phyloP scores from a whole-genome alignment of 2,329 filamentous ascomycete species.

The Penicillium sclerotigenum region DNA sequence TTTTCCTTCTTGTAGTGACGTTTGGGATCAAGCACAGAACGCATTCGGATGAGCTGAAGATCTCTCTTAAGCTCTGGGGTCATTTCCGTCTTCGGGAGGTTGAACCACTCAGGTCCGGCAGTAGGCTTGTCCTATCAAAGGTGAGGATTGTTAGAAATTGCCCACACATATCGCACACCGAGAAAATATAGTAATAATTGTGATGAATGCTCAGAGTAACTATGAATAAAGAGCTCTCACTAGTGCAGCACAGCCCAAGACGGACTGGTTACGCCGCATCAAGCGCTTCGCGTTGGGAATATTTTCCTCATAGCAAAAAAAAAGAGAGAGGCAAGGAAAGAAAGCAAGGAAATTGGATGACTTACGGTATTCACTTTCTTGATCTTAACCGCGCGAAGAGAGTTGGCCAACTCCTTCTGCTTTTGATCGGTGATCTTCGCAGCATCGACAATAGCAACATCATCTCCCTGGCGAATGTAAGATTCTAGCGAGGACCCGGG shows the following conservation, averaged over 20 bases:
- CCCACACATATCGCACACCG: conserved; percentile 4
- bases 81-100: conserved; percentile 77
- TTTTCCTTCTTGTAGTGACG: conserved; percentile 85
- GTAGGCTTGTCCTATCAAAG: conserved; percentile 54
- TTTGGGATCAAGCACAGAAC: conserved; percentile 83
- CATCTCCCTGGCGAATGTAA: conserved; percentile 53
- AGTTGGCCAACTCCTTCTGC: conserved; percentile 34
- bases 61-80: conserved; percentile 86
- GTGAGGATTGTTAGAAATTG: conserved; percentile 27
- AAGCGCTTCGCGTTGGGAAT: conserved; percentile 63
- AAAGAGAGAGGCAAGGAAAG: not conserved
- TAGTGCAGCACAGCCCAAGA: conserved; percentile 75
- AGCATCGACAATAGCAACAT: conserved; percentile 53
- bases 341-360: not conserved
- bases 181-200: not conserved
- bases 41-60: conserved; percentile 83
- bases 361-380: conserved; percentile 51
- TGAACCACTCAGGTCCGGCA: conserved; percentile 80
- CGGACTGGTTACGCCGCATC: conserved; percentile 71
- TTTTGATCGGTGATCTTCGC: conserved; percentile 50
- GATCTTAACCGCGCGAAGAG: conserved; percentile 40
- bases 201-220: conserved; percentile 62
- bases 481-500: conserved; percentile 49
- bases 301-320: conserved; percentile 68
- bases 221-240: conserved; percentile 68